phyloP scores from a whole-genome alignment of 2,329 filamentous ascomycete species.

The Xylaria hypoxylon region DNA sequence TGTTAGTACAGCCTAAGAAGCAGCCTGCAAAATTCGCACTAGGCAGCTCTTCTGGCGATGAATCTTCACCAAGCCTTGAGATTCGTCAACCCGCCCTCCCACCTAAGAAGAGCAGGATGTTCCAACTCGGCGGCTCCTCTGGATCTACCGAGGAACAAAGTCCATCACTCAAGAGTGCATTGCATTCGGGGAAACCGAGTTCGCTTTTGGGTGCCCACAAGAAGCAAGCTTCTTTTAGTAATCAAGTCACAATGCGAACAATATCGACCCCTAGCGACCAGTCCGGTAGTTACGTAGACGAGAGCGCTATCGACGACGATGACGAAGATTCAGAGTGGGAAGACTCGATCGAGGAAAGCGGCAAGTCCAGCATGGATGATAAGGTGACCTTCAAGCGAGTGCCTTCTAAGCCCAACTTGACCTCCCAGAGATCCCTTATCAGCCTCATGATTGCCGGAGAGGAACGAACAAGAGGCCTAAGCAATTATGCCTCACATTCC shows the following conservation, averaged over 20 bases:
- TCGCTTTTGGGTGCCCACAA: slow-evolving; percentile 63
- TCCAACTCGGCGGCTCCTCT: slow-evolving; percentile 68
- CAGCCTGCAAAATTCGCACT: slow-evolving; percentile 73
- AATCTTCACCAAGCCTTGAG: slow-evolving; percentile 74
- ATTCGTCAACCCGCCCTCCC: slow-evolving; percentile 52
- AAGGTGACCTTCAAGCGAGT: slow-evolving; percentile 88
- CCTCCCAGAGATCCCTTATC: slow-evolving; percentile 87
- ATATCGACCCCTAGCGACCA: slow-evolving; percentile 70
- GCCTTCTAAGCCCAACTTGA: slow-evolving; percentile 85
- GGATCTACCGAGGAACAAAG: slow-evolving; percentile 84
- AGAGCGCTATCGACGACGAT: slow-evolving; percentile 84
- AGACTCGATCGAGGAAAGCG: slow-evolving; percentile 81
- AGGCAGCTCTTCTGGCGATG: slow-evolving; percentile 82
- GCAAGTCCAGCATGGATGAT: slow-evolving; percentile 84
- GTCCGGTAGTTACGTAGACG: slow-evolving; percentile 76
- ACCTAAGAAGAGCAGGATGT: slow-evolving; percentile 58
- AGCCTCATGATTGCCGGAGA: slow-evolving; percentile 85
- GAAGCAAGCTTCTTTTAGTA: slow-evolving; percentile 86
- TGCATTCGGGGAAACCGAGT: slow-evolving; percentile 59
- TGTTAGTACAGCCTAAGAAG: slow-evolving; percentile 76
- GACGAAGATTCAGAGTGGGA: slow-evolving; percentile 72
- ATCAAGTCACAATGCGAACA: slow-evolving; percentile 76
- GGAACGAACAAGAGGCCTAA: slow-evolving; percentile 76
- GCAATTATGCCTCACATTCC: slow-evolving; percentile 74
- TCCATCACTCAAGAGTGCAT: slow-evolving; percentile 69